A percentile compares a stretch with the other conserved stretches of the same genome.
These are phyloP conservation scores for Neofusicoccum kwambonambiense DNA, from an alignment of 2,329 filamentous ascomycete genomes.

Conservation along the genomic window DNA sequence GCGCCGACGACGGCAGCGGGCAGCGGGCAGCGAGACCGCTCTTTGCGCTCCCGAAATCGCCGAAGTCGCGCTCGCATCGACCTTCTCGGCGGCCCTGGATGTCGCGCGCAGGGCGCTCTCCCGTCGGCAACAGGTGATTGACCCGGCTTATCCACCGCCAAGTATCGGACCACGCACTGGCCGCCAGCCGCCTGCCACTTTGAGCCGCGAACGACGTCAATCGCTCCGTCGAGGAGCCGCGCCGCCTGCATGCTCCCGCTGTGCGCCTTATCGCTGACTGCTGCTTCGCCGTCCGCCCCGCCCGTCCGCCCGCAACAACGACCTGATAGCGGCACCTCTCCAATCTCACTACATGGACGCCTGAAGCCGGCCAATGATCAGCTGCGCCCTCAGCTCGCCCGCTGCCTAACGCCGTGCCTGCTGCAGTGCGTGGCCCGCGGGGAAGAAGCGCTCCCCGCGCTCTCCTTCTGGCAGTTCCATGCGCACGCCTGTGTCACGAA, in stretches of 20 bases:
- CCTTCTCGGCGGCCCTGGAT: neutral
- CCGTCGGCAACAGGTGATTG: constrained; percentile 2
- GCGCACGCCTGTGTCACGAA: neutral
- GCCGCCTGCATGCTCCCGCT: no score
- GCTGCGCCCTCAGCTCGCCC: neutral
- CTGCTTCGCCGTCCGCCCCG: neutral
- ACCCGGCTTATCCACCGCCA: constrained; percentile 10
- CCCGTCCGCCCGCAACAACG: neutral
- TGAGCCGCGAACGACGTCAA: neutral
- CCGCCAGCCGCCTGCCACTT: neutral
- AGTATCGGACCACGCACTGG: neutral
- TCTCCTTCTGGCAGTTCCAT: neutral
- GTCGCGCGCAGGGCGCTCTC: neutral
- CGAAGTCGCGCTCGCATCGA: neutral
- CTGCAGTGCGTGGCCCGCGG: neutral
- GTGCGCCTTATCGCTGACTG: neutral
- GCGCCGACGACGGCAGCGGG: neutral
- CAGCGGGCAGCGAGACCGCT: neutral
- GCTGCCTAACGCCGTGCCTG: neutral
- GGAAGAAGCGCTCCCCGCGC: neutral
- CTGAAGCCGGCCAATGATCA: neutral
- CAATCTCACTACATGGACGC: neutral
- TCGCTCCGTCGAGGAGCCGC: neutral
- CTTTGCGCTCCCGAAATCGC: neutral
- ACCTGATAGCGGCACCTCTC: neutral